Evolutionary conservation across 2,329 filamentous ascomycete species (phyloP).

Genomic region (Albifimbria verrucaria): DNA sequence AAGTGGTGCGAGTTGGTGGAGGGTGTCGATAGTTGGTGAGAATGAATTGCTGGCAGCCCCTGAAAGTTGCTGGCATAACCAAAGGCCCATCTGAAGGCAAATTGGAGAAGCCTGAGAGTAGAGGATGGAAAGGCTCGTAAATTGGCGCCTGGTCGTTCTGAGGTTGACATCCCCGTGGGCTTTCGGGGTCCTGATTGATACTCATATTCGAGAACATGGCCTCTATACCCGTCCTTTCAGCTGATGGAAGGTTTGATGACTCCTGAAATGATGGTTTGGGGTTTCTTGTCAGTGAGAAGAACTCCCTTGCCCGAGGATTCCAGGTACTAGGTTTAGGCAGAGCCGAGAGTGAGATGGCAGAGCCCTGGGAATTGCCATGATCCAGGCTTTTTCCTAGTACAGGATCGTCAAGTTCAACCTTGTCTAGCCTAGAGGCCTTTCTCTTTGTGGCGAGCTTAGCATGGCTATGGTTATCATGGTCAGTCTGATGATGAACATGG

Average conservation of each 20-base stretch:
- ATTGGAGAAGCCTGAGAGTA: background rate
- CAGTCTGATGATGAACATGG: no score
- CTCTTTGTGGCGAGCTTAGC: background rate
- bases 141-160: background rate
- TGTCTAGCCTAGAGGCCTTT: background rate
- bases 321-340: constrained; percentile 12
- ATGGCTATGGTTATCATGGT: no score
- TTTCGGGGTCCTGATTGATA: no score
- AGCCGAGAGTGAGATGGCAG: background rate
- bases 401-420: background rate
- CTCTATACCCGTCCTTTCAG: background rate
- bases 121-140: background rate
- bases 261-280: background rate
- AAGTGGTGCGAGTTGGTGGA: background rate
- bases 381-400: background rate
- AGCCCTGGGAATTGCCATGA: background rate
- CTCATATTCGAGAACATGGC: background rate
- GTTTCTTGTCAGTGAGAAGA: constrained; percentile 22
- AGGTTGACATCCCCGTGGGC: no score
- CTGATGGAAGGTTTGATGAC: background rate
- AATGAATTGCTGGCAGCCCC: background rate
- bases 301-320: constrained; percentile 31
- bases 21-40: background rate
- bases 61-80: background rate
- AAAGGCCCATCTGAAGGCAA: background rate